These are phyloP conservation scores for Cenchrus purpureus DNA, from an alignment of 176 grass and related monocot species.

Conservation along the genomic window DNA sequence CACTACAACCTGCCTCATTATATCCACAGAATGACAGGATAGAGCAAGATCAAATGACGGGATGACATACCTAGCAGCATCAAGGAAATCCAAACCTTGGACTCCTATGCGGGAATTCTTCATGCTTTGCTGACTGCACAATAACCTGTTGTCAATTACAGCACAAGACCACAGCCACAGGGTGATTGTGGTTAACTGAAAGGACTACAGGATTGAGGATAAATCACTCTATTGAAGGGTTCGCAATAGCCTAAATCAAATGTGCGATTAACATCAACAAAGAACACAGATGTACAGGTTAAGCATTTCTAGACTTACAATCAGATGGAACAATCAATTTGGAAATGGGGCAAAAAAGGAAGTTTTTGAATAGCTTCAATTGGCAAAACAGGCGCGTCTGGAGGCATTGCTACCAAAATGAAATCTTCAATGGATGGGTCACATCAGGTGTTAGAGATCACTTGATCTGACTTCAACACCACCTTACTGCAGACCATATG, in stretches of 20 bases:
- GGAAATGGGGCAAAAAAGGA: not conserved
- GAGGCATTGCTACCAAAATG: conserved; percentile 15
- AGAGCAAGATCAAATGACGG: not conserved
- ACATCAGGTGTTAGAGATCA: conserved; percentile 41
- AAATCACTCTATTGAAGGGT: not conserved
- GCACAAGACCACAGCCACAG: not conserved
- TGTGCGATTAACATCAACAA: not conserved
- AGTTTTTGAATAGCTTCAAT: conserved; percentile 5
- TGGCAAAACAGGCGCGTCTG: not conserved
- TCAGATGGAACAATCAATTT: conserved; percentile 12
- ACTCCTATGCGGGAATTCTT: not conserved
- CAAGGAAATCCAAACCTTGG: not conserved
- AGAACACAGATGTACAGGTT: conserved; percentile 7
- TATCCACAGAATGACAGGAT: not conserved
- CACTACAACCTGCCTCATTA: not conserved
- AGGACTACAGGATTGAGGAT: not conserved
- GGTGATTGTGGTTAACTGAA: too few species aligned
- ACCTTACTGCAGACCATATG: not conserved
- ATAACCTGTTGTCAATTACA: not conserved
- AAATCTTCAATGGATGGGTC: conserved; percentile 28
- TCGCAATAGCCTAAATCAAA: not conserved
- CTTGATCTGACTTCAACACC: conserved; percentile 27
- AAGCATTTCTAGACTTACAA: conserved; percentile 40
- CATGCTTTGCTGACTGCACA: not conserved
- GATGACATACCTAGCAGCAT: not conserved